Conservation (phyloP, 371 early-diverging fungal genomes). For the Mortierella sp. region DNA sequence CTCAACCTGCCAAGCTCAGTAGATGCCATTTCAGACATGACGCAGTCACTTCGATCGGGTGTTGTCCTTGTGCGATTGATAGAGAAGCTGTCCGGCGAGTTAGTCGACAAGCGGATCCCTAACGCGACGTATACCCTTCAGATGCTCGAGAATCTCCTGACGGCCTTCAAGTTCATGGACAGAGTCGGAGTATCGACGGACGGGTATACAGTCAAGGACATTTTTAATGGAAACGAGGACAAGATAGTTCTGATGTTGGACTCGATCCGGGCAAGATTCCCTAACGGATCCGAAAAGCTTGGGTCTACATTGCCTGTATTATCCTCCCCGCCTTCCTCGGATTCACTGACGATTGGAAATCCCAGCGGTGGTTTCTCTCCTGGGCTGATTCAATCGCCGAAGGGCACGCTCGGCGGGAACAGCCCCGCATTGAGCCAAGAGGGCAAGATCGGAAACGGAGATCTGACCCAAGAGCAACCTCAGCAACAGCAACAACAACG, state of each 20-base stretch:
- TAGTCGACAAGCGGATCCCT: conserved; percentile 54
- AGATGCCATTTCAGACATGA: conserved; percentile 58
- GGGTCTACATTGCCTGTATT: neutral
- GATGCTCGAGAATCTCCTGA: conserved; percentile 65
- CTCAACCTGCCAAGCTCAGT: conserved; percentile 54
- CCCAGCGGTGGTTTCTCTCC: neutral
- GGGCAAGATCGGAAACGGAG: conserved; percentile 1
- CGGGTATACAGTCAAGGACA: conserved; percentile 67
- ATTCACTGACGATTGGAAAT: conserved; percentile 2
- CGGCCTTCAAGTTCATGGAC: conserved; percentile 70
- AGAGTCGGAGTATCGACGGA: conserved; percentile 63
- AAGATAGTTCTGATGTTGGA: conserved; percentile 68
- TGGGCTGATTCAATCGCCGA: neutral
- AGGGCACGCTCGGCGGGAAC: neutral
- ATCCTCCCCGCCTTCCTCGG: neutral
- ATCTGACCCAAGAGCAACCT: neutral
- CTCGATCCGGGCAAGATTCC: conserved; percentile 56
- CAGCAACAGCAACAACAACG: conserved; percentile 4
- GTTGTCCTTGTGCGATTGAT: conserved; percentile 64
- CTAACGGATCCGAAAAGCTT: conserved; percentile 13
- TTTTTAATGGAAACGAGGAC: conserved; percentile 67
- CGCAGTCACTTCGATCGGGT: conserved; percentile 62
- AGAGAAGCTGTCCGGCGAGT: conserved; percentile 63
- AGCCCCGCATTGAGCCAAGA: conserved; percentile 19
- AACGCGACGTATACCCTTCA: conserved; percentile 54